Conservation (phyloP, 2,329 filamentous ascomycete species). For the Fusarium torreyae region DNA sequence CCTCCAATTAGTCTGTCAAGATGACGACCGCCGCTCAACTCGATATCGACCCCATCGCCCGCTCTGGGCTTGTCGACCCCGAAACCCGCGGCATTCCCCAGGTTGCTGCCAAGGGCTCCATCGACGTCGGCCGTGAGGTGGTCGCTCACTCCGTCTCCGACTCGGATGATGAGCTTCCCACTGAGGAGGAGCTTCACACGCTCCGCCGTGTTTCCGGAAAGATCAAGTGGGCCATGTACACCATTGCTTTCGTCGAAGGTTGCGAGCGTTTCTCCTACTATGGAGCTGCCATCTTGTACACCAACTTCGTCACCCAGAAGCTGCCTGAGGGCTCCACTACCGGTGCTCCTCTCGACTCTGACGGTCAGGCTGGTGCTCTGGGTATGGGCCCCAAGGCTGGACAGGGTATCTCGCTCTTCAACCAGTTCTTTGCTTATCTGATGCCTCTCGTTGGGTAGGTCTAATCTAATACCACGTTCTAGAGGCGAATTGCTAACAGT, state of each 20-base stretch:
- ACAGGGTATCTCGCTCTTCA: constrained; percentile 66
- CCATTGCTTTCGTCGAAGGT: constrained; percentile 80
- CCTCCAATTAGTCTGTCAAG: constrained; percentile 19
- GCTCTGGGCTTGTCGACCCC: constrained; percentile 52
- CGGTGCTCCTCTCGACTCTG: constrained; percentile 60
- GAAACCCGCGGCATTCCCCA: constrained; percentile 51
- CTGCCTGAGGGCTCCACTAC: constrained; percentile 69
- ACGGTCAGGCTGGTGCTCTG: constrained; percentile 66
- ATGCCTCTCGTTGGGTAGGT: constrained; percentile 70
- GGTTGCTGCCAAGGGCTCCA: constrained; percentile 49
- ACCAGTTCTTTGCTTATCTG: constrained; percentile 74
- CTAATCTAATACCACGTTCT: not conserved
- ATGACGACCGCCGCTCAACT: constrained; percentile 57
- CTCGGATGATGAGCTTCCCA: constrained; percentile 60
- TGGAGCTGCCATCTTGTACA: constrained; percentile 78
- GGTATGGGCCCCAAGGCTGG: constrained; percentile 71
- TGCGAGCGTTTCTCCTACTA: constrained; percentile 87
- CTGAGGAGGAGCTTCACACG: constrained; percentile 72
- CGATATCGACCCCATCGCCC: constrained; percentile 57
- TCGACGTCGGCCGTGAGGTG: constrained; percentile 49
- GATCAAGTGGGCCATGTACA: constrained; percentile 77
- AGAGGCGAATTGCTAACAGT: constrained; percentile 14
- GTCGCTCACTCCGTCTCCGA: constrained; percentile 51
- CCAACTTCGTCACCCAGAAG: constrained; percentile 73
- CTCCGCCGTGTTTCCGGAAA: constrained; percentile 75